Conservation (phyloP, 352 stramenopile species). For the Globisporangium polare region DNA sequence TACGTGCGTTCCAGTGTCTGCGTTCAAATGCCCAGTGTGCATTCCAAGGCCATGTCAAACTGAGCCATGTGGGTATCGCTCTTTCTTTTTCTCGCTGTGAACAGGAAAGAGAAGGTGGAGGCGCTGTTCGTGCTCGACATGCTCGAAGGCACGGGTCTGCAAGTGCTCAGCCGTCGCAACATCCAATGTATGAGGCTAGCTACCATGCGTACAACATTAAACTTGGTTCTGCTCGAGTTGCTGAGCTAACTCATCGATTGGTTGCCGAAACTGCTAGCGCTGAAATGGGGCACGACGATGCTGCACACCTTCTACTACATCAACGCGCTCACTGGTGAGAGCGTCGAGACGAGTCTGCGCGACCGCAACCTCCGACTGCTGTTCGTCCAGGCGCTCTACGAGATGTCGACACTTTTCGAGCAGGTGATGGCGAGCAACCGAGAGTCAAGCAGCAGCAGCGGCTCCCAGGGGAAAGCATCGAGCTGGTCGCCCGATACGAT, state of each 20-base stretch:
- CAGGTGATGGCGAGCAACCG: constrained; percentile 27
- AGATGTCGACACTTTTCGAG: constrained; percentile 60
- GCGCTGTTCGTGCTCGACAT: constrained; percentile 70
- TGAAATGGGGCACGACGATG: constrained; percentile 82
- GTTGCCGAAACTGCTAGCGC: constrained; percentile 22
- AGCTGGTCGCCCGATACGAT: constrained; percentile 54
- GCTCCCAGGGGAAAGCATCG: not conserved
- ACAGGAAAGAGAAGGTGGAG: constrained; percentile 64
- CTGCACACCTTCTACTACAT: constrained; percentile 78
- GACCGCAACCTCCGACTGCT: constrained; percentile 67
- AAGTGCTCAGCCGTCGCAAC: constrained; percentile 73
- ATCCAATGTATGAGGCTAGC: constrained; percentile 40
- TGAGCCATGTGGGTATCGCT: too few species aligned
- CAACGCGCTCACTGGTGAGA: constrained; percentile 59
- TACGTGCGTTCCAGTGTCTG: constrained; percentile 13
- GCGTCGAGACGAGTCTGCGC: constrained; percentile 44
- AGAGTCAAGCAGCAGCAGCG: not conserved
- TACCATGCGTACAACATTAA: not conserved
- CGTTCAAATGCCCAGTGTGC: too few species aligned
- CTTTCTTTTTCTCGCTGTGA: not conserved
- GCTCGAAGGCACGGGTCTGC: constrained; percentile 66
- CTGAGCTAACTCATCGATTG: too few species aligned
- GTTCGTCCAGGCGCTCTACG: constrained; percentile 61
- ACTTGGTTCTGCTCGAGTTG: not conserved
- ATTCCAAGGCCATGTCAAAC: too few species aligned